Base-by-base conservation (phyloP, 2,329 filamentous ascomycete species). In the Ophiocordyceps australis region DNA sequence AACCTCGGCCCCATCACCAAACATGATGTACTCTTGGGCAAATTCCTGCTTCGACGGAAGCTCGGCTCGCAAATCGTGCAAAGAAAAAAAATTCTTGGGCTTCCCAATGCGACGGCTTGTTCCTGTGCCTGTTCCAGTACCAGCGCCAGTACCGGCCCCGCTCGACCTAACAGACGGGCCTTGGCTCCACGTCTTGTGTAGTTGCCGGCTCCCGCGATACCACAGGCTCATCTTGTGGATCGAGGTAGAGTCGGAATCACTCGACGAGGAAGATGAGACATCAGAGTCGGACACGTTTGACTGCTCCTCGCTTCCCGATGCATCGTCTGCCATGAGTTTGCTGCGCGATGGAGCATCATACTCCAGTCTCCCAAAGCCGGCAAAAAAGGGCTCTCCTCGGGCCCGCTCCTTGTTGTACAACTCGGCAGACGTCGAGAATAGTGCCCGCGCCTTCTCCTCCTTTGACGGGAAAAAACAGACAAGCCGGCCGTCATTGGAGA, bases 21-120 rank as follows among this genome's bases (percentile, higher is more conserved):
- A 85, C 10, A 94, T 77, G 14, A 65, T 65, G 48, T 95, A 98
- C 35, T 78, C 68, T 30, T 70, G 57, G 3, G 83, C 89, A 32
- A 94, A 64, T 28, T 71, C 62, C 31, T 64, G 64, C 45, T 83
- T 89, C 3, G 80, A 77, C 0, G 85, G 85, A n/a, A 93, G 52
- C 9, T 82, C 47, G 24, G 66, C 56, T 8, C 68, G 65, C 15
- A 91, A 46, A 33, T 81, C 63, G 39, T 85, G 64, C 20, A 94
- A 70, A 2, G 71, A 71, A 13, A 95, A 54, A 14, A 78, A 57
- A 33, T 85, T 83, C 37, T 74, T 77, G 5, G 65, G 57, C 28
- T 52, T 56, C 16, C 48, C 50, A 11, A 49, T 38, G 16, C 60
- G 54, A 18, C 59, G 55, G 20, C 62, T 64, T 2, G 54, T 58